Conservation (phyloP, 495 filamentous ascomycete genomes). For the Penicillium daleae region DNA sequence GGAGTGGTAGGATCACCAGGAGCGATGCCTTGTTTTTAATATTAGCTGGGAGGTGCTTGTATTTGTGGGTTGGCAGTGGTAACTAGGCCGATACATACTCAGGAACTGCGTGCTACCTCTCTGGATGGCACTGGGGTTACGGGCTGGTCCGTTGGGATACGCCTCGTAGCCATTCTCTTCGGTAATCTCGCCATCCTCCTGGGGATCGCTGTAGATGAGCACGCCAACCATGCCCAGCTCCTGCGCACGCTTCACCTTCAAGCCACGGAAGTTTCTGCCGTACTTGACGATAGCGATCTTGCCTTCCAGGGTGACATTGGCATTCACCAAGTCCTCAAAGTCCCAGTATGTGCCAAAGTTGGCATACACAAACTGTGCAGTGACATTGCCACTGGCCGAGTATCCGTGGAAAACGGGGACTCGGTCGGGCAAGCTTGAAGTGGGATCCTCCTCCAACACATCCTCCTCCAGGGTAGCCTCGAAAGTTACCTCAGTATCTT, state of each 20-base stretch:
- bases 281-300: constrained; percentile 91
- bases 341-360: constrained; percentile 89
- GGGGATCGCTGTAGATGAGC: constrained; percentile 86
- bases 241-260: constrained; percentile 92
- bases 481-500: constrained; percentile 60
- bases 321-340: constrained; percentile 78
- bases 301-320: constrained; percentile 74
- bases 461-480: constrained; percentile 86
- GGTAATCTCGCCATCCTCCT: constrained; percentile 81
- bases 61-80: not conserved
- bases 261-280: constrained; percentile 81
- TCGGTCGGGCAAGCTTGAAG: constrained; percentile 69
- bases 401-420: constrained; percentile 97
- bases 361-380: constrained; percentile 78
- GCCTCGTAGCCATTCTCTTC: constrained; percentile 77
- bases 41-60: not conserved
- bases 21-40: constrained; percentile 53
- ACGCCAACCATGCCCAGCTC: constrained; percentile 90
- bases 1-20: constrained; percentile 82
- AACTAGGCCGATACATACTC: constrained; percentile 49
- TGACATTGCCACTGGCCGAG: constrained; percentile 88
- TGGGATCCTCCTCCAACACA: constrained; percentile 81
- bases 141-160: constrained; percentile 87
- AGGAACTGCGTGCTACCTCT: constrained; percentile 88
- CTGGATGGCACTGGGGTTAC: constrained; percentile 88